These are phyloP conservation scores for Xylariaceae sp. DNA, from an alignment of 2,329 filamentous ascomycete species.

Conservation along the genomic window DNA sequence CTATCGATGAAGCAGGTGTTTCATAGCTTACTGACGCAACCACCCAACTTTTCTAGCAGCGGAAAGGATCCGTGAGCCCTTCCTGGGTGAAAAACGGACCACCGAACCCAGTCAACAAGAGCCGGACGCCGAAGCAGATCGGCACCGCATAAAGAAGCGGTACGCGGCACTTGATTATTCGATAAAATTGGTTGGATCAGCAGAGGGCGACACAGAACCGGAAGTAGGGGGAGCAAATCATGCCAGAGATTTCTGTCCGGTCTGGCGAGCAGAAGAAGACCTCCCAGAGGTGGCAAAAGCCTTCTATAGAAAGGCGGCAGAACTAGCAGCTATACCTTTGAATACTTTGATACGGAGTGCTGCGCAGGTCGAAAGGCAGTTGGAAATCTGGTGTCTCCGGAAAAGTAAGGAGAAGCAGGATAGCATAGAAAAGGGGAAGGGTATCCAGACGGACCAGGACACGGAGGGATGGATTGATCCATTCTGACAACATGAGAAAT, in stretches of 20 bases:
- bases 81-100: slow-evolving; percentile 11
- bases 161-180: slow-evolving; percentile 14
- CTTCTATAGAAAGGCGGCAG: slow-evolving; percentile 36
- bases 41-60: slow-evolving; percentile 8
- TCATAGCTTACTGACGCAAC: not conserved
- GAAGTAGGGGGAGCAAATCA: slow-evolving; percentile 14
- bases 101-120: slow-evolving; percentile 2
- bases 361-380: slow-evolving; percentile 27
- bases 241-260: slow-evolving; percentile 23
- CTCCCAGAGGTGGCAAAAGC: slow-evolving; percentile 31
- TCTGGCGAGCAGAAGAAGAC: slow-evolving; percentile 31
- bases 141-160: slow-evolving; percentile 9
- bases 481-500: no score
- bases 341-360: slow-evolving; percentile 28
- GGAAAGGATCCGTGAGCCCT: slow-evolving; percentile 17
- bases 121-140: slow-evolving; percentile 2
- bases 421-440: slow-evolving; percentile 17
- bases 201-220: slow-evolving; percentile 1
- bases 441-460: slow-evolving; percentile 6
- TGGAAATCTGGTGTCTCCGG: slow-evolving; percentile 26
- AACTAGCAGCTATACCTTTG: slow-evolving; percentile 28
- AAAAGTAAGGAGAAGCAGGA: slow-evolving; percentile 17
- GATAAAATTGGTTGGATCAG: no score
- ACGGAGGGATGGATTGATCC: slow-evolving; percentile 1
- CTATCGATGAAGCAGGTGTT: not conserved